Percentiles rank a stretch among this genome's conserved stretches.
These are phyloP conservation scores for Colletotrichum graminicola DNA, from an alignment of 2,329 filamentous ascomycete genomes.

Conservation along the genomic window DNA sequence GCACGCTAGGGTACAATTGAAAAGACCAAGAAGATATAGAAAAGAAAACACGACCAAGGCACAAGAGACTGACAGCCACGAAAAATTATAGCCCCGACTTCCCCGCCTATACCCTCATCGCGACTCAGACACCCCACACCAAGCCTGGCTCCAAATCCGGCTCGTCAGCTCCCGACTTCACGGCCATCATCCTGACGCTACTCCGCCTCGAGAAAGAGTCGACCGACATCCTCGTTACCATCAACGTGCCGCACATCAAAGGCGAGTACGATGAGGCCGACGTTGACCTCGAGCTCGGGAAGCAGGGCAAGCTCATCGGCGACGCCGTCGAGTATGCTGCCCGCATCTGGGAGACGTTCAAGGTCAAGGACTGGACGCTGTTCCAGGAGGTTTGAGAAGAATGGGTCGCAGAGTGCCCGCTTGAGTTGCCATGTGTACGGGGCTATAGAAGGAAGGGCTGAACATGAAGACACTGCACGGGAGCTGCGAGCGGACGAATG, in stretches of 20 bases:
- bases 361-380: constrained; percentile 83
- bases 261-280: constrained; percentile 80
- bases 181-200: constrained; percentile 81
- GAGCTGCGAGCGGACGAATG: constrained; percentile 2
- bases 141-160: constrained; percentile 45
- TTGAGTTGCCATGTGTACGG: background rate
- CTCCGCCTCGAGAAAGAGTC: constrained; percentile 79
- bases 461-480: background rate
- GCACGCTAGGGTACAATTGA: background rate
- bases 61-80: constrained; percentile 36
- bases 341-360: constrained; percentile 78
- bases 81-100: constrained; percentile 56
- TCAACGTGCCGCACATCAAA: constrained; percentile 88
- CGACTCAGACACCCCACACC: constrained; percentile 66
- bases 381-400: constrained; percentile 64
- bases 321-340: constrained; percentile 76
- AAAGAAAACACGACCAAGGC: background rate
- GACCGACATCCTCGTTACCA: constrained; percentile 86
- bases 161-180: constrained; percentile 69
- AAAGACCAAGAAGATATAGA: background rate
- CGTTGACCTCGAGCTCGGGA: constrained; percentile 74
- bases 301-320: constrained; percentile 75
- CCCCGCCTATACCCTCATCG: constrained; percentile 77
- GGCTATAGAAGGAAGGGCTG: background rate
- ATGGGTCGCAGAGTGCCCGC: no score